Conservation (phyloP, 2,329 filamentous ascomycete species). For the Madurella fahalii region DNA sequence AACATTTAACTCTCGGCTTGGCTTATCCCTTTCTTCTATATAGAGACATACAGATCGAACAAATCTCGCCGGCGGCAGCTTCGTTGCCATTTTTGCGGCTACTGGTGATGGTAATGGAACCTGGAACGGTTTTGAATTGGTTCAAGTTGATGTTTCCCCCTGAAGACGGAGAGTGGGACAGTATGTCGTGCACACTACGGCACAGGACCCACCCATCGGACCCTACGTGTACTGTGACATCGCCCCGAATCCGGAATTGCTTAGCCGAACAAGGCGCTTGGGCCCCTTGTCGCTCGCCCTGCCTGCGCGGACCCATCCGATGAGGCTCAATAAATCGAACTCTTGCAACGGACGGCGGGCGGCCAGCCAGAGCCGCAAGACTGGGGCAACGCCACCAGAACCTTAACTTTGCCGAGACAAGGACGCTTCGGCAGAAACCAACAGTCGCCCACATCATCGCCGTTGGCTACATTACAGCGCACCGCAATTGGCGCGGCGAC, state of each 20-base stretch:
- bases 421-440: too few relatives aligned
- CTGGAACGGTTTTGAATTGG: neutral
- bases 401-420: too few relatives aligned
- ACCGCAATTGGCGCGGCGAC: neutral
- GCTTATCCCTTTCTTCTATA: neutral
- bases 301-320: too few relatives aligned
- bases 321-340: too few relatives aligned
- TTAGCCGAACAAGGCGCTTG: neutral
- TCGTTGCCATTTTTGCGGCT: constrained; percentile 26
- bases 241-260: neutral
- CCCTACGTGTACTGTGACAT: constrained; percentile 12
- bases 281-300: too few relatives aligned
- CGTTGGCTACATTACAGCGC: neutral
- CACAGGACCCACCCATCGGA: too few relatives aligned
- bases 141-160: too few relatives aligned
- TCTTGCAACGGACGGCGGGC: too few relatives aligned
- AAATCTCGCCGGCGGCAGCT: constrained; percentile 31
- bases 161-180: neutral
- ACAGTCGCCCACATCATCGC: too few relatives aligned
- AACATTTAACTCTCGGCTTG: neutral
- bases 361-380: too few relatives aligned
- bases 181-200: too few relatives aligned
- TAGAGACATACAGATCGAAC: constrained; percentile 29
- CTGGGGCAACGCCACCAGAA: too few relatives aligned
- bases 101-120: neutral